Percentiles rank a stretch among this genome's conserved stretches.
Evolutionary conservation across 108 stramenopile genomes (phyloP).

Genomic region (Parietichytrium sp.): DNA sequence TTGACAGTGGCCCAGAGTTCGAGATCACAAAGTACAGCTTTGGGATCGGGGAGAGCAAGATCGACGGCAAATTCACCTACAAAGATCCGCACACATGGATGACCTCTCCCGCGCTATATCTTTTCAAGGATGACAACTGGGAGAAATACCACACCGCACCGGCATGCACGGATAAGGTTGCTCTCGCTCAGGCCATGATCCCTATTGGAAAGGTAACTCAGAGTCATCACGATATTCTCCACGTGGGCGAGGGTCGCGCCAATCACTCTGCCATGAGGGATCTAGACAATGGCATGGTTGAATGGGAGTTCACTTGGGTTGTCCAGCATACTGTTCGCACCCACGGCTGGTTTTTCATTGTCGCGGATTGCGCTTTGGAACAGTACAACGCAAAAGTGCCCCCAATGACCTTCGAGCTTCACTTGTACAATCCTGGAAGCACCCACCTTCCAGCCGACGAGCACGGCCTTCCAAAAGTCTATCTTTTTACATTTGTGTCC

Average conservation of each 20-base stretch:
- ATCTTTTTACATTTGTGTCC: conserved; percentile 19
- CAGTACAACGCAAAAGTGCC: conserved; percentile 21
- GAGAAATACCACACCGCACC: conserved; percentile 22
- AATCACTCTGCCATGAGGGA: not conserved
- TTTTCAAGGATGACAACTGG: conserved; percentile 36
- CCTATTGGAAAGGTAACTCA: conserved; percentile 12
- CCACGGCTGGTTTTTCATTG: conserved; percentile 18
- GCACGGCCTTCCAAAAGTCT: conserved; percentile 26
- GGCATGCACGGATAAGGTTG: conserved; percentile 15
- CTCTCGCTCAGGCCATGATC: not conserved
- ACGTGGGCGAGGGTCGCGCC: not conserved
- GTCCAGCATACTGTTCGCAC: conserved; percentile 5
- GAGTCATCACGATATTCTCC: not conserved
- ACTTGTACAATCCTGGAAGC: conserved; percentile 3
- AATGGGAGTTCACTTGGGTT: conserved; percentile 36
- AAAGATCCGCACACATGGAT: not conserved
- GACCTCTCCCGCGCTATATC: conserved; percentile 30
- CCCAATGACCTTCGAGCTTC: conserved; percentile 15
- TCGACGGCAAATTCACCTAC: not conserved
- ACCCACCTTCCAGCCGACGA: conserved; percentile 34
- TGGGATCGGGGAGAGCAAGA: not conserved
- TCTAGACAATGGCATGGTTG: conserved; percentile 10
- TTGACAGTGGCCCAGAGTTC: conserved; percentile 30
- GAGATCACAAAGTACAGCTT: conserved; percentile 38
- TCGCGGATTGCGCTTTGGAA: not conserved